Conservation (phyloP, 2,329 filamentous ascomycete genomes). For the Fusarium brachygibbosum region DNA sequence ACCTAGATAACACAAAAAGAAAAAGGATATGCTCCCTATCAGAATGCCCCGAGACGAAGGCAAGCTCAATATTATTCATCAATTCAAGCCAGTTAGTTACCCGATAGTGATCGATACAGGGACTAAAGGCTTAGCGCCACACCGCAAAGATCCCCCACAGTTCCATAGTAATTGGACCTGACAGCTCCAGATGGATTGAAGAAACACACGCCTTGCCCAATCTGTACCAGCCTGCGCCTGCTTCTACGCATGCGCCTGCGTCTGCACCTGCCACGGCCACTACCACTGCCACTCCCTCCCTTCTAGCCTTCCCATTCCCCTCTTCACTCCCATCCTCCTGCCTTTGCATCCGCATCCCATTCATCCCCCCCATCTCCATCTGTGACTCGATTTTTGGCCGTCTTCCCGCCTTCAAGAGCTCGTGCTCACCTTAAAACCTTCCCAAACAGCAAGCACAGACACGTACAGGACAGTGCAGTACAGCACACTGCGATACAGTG, state of each 20-base stretch:
- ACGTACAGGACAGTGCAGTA: constrained; percentile 3
- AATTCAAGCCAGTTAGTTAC: constrained; percentile 1
- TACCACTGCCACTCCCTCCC: constrained; percentile 36
- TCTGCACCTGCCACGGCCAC: not conserved
- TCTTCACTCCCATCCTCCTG: constrained; percentile 21
- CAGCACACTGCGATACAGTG: constrained; percentile 1
- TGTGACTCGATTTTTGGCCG: constrained; percentile 7
- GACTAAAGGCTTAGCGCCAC: constrained; percentile 41
- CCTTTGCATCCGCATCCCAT: constrained; percentile 6
- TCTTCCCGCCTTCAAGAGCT: constrained; percentile 19
- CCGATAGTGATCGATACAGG: constrained; percentile 22
- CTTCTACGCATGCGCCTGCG: constrained; percentile 11
- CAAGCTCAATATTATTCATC: constrained; percentile 1
- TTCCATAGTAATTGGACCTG: not conserved
- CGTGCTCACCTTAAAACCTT: constrained; percentile 21
- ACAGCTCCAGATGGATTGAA: constrained; percentile 13
- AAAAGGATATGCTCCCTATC: not conserved
- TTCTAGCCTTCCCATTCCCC: constrained; percentile 21
- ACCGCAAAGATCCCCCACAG: constrained; percentile 35
- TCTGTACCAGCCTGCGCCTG: constrained; percentile 4
- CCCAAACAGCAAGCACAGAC: constrained; percentile 7
- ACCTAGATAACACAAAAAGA: not conserved
- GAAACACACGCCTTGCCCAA: constrained; percentile 32
- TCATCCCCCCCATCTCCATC: constrained; percentile 4
- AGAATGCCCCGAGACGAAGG: constrained; percentile 3